Evolutionary conservation across 805 yeast genomes (phyloP).

Genomic region (Isabelozyma gotoi): DNA sequence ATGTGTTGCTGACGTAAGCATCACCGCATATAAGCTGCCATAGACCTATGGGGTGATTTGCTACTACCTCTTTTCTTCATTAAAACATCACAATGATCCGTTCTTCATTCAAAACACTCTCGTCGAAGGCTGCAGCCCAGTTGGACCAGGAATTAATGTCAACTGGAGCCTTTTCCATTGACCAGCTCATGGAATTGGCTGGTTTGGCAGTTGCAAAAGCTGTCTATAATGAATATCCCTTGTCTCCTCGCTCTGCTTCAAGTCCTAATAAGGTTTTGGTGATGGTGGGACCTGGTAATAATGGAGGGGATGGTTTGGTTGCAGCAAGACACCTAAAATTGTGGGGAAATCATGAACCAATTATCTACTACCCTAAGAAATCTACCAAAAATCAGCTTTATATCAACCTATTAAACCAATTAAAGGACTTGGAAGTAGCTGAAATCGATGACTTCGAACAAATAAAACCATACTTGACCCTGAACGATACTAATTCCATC

Average conservation of each 20-base stretch:
- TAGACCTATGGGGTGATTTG: not conserved
- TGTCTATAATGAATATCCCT: conserved; percentile 67
- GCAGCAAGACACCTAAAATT: conserved; percentile 88
- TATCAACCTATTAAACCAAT: conserved; percentile 61
- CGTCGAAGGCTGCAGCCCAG: conserved; percentile 61
- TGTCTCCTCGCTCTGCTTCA: conserved; percentile 17
- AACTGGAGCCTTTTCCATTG: conserved; percentile 74
- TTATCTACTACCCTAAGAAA: conserved; percentile 74
- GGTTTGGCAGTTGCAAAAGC: conserved; percentile 94
- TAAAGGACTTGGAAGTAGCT: conserved; percentile 61
- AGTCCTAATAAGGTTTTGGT: conserved; percentile 52
- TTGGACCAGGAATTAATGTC: conserved; percentile 89
- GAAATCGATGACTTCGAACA: conserved; percentile 45
- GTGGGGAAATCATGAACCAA: conserved; percentile 71
- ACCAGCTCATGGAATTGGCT: conserved; percentile 93
- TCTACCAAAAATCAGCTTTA: conserved; percentile 57
- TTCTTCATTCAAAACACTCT: conserved; percentile 24
- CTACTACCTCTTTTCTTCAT: not conserved
- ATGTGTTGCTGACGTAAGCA: not conserved
- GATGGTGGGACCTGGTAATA: conserved; percentile 93
- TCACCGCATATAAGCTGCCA: too few relatives aligned
- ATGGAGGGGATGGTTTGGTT: conserved; percentile 95
- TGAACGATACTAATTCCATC: conserved; percentile 21
- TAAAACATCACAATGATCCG: not conserved
- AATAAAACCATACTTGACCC: conserved; percentile 15